These are phyloP conservation scores for Dimargaris verticillata DNA, from an alignment of 192 early-diverging fungal genomes.

Conservation along the genomic window DNA sequence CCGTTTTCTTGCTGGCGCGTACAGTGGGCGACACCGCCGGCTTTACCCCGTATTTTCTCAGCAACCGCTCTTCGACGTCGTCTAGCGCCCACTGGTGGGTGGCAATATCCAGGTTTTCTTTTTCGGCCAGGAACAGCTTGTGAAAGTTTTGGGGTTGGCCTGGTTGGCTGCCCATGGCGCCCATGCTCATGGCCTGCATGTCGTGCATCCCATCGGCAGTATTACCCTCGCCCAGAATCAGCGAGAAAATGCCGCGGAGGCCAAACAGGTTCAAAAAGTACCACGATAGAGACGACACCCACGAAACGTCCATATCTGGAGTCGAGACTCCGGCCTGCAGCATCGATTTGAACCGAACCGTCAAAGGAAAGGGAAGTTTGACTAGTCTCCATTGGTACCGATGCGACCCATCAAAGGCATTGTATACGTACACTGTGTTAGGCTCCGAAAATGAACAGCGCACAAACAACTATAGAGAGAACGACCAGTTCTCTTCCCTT, in stretches of 20 bases:
- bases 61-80: slow-evolving; percentile 58
- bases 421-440: too few species aligned
- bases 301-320: slow-evolving; percentile 89
- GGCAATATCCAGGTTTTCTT: slow-evolving; percentile 70
- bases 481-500: too few species aligned
- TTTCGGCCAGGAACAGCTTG: slow-evolving; percentile 76
- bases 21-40: too few species aligned
- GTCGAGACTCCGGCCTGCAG: slow-evolving; percentile 91
- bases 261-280: slow-evolving; percentile 98
- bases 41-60: slow-evolving; percentile 49
- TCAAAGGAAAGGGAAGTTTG: slow-evolving; percentile 91
- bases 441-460: too few species aligned
- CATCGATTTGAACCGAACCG: slow-evolving; percentile 94
- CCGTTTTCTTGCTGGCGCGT: too few species aligned
- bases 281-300: slow-evolving; percentile 96
- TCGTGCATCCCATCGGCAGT: slow-evolving; percentile 71
- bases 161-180: slow-evolving; percentile 54
- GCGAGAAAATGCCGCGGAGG: slow-evolving; percentile 73
- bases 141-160: slow-evolving; percentile 69
- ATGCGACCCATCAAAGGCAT: too few species aligned
- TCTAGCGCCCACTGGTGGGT: slow-evolving; percentile 68
- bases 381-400: slow-evolving; percentile 19
- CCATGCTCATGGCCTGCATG: slow-evolving; percentile 68
- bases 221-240: slow-evolving; percentile 84
- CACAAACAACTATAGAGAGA: too few species aligned